Evolutionary conservation across 2,329 filamentous ascomycete genomes (phyloP), one percentile per base, ranked within the genome.

Genomic region (Thielaviopsis musarum): DNA sequence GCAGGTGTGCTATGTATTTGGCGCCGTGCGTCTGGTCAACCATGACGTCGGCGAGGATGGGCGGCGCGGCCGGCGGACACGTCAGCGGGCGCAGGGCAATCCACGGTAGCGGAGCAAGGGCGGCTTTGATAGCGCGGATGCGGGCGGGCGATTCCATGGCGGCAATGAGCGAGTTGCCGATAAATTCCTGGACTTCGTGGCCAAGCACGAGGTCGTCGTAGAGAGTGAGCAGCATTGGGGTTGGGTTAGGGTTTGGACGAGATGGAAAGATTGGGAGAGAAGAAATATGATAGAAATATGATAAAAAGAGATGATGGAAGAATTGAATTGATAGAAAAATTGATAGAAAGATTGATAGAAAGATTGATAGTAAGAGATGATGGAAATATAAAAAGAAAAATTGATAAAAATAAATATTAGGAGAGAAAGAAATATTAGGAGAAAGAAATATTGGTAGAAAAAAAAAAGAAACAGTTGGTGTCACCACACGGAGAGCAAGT

Each of bases 1-100:
- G 59, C 3, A 66, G 61, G 21, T 66, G 64, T 17, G 48, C 19
- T 38, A 66, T 55, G 52, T 66, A 66, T 1, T 49, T 57, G 15
- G 64, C 22, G 48, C 62, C 62, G 56, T 66, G 65, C 26, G 63
- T 63, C 15, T 54, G 48, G n/a, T 53, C 30, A 19, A 59, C 56
- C 5, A 59, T 59, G 10, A 28, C 28, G 38, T 59, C 58, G 24
- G 58, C 58, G n/a, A 59, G 58, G n/a, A 38, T 52, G 13, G 52
- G 41, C n/a, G 53, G 30, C 15, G 58, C 13, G n/a, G 58, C 24
- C 15, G 53, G 53, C 24, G 54, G 58, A 26, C 58, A 59, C 6
- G 28, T 41, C 5, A 56, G 26, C 4, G 58, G n/a, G 19, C 28
- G 53, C 4, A 59, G 52, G 21, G 58, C 41, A 1, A 59, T 45